A percentile compares a stretch with the other conserved stretches of the same genome.
Evolutionary conservation across 495 filamentous ascomycete genomes (phyloP).

Genomic region (Diplogelasinospora grovesii): DNA sequence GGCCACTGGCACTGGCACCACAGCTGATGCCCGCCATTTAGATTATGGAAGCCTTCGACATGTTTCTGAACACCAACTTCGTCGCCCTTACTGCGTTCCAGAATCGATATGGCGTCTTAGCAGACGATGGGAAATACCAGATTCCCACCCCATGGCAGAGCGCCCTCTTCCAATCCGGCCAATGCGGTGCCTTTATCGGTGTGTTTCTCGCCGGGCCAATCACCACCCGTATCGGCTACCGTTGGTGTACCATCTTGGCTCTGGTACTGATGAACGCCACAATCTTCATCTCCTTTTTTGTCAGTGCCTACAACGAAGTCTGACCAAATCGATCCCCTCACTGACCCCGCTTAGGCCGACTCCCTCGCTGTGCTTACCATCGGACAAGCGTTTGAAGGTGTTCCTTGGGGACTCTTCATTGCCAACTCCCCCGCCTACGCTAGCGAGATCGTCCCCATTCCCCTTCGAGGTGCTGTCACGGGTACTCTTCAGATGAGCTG

Average conservation of each 20-base stretch:
- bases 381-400: conserved; percentile 39
- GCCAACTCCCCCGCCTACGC: conserved; percentile 43
- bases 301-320: no score
- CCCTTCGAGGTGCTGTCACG: conserved; percentile 38
- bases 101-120: conserved; percentile 26
- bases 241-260: conserved; percentile 36
- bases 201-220: conserved; percentile 40
- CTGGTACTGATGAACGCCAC: conserved; percentile 40
- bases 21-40: conserved; percentile 11
- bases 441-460: conserved; percentile 39
- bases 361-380: conserved; percentile 36
- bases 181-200: conserved; percentile 38
- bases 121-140: conserved; percentile 11
- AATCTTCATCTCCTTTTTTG: conserved; percentile 45
- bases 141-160: conserved; percentile 40
- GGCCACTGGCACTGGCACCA: background rate
- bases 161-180: conserved; percentile 38
- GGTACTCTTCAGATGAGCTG: conserved; percentile 45
- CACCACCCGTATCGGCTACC: conserved; percentile 42
- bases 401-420: conserved; percentile 48
- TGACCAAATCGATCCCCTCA: no score
- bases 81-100: conserved; percentile 34
- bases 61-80: conserved; percentile 41
- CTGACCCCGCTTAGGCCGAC: no score
- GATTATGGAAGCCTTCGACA: conserved; percentile 44